Base-by-base conservation (phyloP, 2,329 filamentous ascomycete genomes). In the Epichloe coenophiala region DNA sequence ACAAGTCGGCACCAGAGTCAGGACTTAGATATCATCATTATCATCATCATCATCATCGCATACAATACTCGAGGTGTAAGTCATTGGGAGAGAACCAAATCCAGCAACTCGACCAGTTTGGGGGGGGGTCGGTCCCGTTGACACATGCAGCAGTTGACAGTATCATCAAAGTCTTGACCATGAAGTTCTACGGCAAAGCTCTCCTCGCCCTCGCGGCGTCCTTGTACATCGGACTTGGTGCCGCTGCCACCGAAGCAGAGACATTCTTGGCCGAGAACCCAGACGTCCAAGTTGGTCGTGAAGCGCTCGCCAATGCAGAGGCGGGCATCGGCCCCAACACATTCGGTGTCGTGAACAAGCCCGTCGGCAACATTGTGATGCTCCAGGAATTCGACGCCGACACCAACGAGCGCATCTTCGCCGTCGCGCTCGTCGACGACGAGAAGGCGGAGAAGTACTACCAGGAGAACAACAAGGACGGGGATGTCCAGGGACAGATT, bases 331-430 rank as follows among this genome's bases (percentile, higher is more conserved):
- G 51, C 38, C 43, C 45, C 27, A 50, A 55, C 40, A 56, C 55
- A n/a, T 56, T 56, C 36, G 43, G 38, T 21, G 37, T 55, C n/a
- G 41, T 53, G 39, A 55, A 56, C 53, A 55, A 56, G 48, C 55
- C 55, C 5, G 38, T 51, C 11, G 23, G 35, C 35, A 52, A 55
- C 37, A 45, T 55, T 37, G 50, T 56, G 15, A 9, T 56, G 38
- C 36, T 53, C 17, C 55, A 56, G 44, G 37, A 45, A 37, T 55
- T 52, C 39, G 45, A 56, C 35, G 49, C 53, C 15, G 53, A 56
- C 33, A 56, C 55, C 8, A 44, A 50, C 9, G 41, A 53, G 53
- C 55, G 53, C 42, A 8, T 55, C 11, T 53, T 47, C 15, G 55
- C 50, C 21, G 55, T 52, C 5, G 55, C 51, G 3, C 39, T 56